Percentiles rank a stretch among this genome's conserved stretches.
phyloP scores from a whole-genome alignment of 2,329 filamentous ascomycete genomes.

The Hypoxylon sp. region DNA sequence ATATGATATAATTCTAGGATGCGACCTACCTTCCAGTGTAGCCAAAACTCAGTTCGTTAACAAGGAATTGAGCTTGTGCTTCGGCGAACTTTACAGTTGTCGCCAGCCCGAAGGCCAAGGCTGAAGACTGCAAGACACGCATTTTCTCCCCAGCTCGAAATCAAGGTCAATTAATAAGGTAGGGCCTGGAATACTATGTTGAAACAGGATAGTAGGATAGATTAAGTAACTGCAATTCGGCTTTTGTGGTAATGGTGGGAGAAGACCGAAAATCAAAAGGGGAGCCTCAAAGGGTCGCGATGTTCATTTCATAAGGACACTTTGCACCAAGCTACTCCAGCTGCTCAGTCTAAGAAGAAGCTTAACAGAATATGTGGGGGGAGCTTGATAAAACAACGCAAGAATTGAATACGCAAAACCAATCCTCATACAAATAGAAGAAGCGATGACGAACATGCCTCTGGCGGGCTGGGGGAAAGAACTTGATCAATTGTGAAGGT shows the following conservation, averaged over 20 bases:
- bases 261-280: slow-evolving; percentile 16
- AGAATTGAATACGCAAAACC: slow-evolving; percentile 26
- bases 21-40: slow-evolving; percentile 68
- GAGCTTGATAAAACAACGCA: slow-evolving; percentile 30
- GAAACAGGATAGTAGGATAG: too few relatives aligned
- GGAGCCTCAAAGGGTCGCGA: slow-evolving; percentile 23
- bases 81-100: slow-evolving; percentile 58
- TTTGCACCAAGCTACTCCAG: slow-evolving; percentile 45
- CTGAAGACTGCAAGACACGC: slow-evolving; percentile 55
- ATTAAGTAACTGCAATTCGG: slow-evolving; percentile 27
- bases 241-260: slow-evolving; percentile 15
- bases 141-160: slow-evolving; percentile 52
- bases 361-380: slow-evolving; percentile 29
- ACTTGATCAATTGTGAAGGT: slow-evolving; percentile 14
- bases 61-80: slow-evolving; percentile 72
- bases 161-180: slow-evolving; percentile 33
- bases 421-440: slow-evolving; percentile 25
- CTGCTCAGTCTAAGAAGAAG: slow-evolving; percentile 14
- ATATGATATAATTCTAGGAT: slow-evolving; percentile 1
- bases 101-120: slow-evolving; percentile 58
- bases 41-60: slow-evolving; percentile 83
- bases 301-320: slow-evolving; percentile 44
- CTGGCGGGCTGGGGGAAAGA: slow-evolving; percentile 10
- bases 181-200: too few relatives aligned
- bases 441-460: background rate